phyloP scores from a whole-genome alignment of 441 rosid genomes.

The Adansonia gregorii region DNA sequence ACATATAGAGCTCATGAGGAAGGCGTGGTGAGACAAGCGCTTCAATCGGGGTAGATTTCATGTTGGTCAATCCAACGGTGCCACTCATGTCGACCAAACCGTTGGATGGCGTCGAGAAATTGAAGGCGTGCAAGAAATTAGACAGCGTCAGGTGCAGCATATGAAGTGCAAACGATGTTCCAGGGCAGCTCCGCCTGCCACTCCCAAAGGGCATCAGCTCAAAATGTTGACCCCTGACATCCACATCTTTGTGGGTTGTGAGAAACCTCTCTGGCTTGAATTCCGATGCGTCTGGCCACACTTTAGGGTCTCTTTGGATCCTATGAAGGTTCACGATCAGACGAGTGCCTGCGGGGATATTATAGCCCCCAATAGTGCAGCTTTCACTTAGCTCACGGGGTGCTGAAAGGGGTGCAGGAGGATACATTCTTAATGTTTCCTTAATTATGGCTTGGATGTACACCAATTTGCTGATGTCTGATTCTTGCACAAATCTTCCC shows the following conservation, averaged over 20 bases:
- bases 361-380: slow-evolving; percentile 32
- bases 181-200: slow-evolving; percentile 41
- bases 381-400: slow-evolving; percentile 27
- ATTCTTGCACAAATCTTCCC: slow-evolving; percentile 27
- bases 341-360: slow-evolving; percentile 33
- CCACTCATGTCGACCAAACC: slow-evolving; percentile 41
- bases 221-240: slow-evolving; percentile 33
- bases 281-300: slow-evolving; percentile 34
- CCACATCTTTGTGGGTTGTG: slow-evolving; percentile 29
- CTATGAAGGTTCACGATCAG: slow-evolving; percentile 36
- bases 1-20: slow-evolving; percentile 29
- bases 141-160: slow-evolving; percentile 36
- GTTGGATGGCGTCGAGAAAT: slow-evolving; percentile 26
- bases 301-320: slow-evolving; percentile 33
- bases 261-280: slow-evolving; percentile 42
- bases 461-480: slow-evolving; percentile 32
- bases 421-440: slow-evolving; percentile 37
- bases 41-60: slow-evolving; percentile 42
- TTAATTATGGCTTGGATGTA: slow-evolving; percentile 33
- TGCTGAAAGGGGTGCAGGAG: slow-evolving; percentile 33
- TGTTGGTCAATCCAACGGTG: slow-evolving; percentile 34
- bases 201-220: slow-evolving; percentile 40
- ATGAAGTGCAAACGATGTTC: slow-evolving; percentile 23
- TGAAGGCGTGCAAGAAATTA: slow-evolving; percentile 42
- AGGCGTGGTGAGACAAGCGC: slow-evolving; percentile 45